Evolutionary conservation across 2,329 filamentous ascomycete species (phyloP).

Genomic region (Parascedosporium putredinis): DNA sequence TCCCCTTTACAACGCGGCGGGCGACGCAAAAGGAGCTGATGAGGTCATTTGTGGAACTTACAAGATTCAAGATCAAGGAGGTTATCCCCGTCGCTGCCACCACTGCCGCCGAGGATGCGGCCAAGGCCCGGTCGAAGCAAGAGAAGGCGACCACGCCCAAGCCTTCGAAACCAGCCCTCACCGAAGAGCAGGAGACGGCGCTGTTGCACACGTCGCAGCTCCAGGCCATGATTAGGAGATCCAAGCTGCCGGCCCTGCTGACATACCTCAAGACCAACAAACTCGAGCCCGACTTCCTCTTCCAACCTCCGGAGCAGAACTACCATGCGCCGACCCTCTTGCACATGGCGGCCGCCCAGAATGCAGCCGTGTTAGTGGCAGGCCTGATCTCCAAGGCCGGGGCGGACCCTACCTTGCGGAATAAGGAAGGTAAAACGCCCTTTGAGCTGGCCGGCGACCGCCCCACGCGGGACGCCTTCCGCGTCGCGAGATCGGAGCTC

Average conservation of each 20-base stretch:
- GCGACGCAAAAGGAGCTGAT: constrained; percentile 93
- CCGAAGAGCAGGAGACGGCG: constrained; percentile 75
- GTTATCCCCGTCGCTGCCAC: constrained; percentile 63
- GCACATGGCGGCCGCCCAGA: constrained; percentile 75
- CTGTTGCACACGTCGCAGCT: constrained; percentile 80
- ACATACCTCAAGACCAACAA: constrained; percentile 73
- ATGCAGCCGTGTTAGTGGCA: constrained; percentile 64
- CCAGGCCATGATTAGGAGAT: constrained; percentile 76
- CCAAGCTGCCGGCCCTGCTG: constrained; percentile 77
- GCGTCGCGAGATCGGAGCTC: constrained; percentile 72
- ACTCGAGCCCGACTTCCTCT: constrained; percentile 61
- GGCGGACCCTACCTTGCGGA: constrained; percentile 62
- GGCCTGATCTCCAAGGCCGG: constrained; percentile 66
- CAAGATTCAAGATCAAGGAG: constrained; percentile 73
- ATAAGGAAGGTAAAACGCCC: constrained; percentile 67
- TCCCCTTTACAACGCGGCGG: constrained; percentile 85
- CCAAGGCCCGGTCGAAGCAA: constrained; percentile 23
- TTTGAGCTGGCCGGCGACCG: constrained; percentile 85
- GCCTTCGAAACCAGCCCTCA: constrained; percentile 49
- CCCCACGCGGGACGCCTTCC: constrained; percentile 79
- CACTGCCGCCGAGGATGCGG: constrained; percentile 42
- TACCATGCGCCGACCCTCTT: constrained; percentile 75
- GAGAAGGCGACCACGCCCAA: constrained; percentile 33
- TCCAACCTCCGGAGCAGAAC: constrained; percentile 61
- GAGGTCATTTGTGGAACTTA: constrained; percentile 88